Percentiles rank a stretch among this genome's conserved stretches.
Conservation (phyloP, 2,329 filamentous ascomycete genomes). For the Phaeosphaeria sp. region DNA sequence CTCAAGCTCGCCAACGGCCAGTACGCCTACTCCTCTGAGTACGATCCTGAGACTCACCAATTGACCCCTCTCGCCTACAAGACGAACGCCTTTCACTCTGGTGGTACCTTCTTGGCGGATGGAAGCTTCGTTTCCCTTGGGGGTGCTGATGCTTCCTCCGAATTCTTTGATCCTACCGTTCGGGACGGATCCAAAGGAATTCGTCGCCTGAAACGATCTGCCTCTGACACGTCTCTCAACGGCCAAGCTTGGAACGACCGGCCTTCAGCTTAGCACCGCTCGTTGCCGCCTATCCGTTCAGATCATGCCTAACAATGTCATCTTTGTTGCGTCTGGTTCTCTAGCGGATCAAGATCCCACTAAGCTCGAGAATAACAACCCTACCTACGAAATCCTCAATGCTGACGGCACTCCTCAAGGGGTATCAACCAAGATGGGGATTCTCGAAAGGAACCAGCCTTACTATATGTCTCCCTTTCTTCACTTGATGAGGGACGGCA, state of each 20-base stretch:
- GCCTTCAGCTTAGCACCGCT: conserved; percentile 60
- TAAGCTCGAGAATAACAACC: conserved; percentile 65
- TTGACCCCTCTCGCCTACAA: conserved; percentile 57
- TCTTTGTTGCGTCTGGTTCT: conserved; percentile 67
- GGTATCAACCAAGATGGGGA: conserved; percentile 59
- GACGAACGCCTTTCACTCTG: conserved; percentile 68
- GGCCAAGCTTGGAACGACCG: conserved; percentile 62
- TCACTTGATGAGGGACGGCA: conserved; percentile 64
- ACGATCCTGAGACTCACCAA: conserved; percentile 59
- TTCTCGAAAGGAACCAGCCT: conserved; percentile 64
- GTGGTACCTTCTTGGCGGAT: conserved; percentile 64
- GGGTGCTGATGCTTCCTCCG: conserved; percentile 64
- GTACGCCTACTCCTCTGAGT: conserved; percentile 67
- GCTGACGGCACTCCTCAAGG: conserved; percentile 53
- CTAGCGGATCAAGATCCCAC: conserved; percentile 64
- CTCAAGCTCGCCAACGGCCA: conserved; percentile 60
- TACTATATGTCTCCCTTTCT: conserved; percentile 72
- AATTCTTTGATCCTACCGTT: conserved; percentile 64
- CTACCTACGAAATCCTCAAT: conserved; percentile 67
- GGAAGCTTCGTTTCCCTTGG: conserved; percentile 63
- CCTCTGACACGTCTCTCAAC: conserved; percentile 53
- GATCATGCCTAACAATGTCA: conserved; percentile 61
- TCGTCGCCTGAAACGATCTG: conserved; percentile 59
- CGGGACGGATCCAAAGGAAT: conserved; percentile 65
- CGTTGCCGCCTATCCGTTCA: conserved; percentile 69